phyloP scores from a whole-genome alignment of 768 basidiomycete species.

The Mycena albidolilacea region DNA sequence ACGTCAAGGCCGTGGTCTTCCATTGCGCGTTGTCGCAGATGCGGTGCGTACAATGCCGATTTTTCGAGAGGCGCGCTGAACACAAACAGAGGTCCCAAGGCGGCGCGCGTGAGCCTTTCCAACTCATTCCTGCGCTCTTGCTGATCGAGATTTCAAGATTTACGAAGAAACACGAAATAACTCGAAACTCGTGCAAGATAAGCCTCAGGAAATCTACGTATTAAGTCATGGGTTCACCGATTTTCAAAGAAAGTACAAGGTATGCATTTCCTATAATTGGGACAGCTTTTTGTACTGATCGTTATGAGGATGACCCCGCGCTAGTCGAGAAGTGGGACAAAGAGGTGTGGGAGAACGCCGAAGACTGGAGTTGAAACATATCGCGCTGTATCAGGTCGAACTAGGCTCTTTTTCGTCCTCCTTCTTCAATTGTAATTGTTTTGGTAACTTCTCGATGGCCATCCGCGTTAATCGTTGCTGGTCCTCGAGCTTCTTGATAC shows the following conservation, averaged over 20 bases:
- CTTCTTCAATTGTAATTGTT: slow-evolving; percentile 37
- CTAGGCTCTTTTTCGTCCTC: slow-evolving; percentile 32
- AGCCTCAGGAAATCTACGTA: slow-evolving; percentile 71
- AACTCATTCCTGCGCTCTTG: neutral
- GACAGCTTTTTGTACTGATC: neutral
- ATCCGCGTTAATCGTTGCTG: slow-evolving; percentile 35
- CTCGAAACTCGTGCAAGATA: slow-evolving; percentile 59
- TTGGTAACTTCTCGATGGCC: slow-evolving; percentile 33
- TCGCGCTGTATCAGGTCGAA: slow-evolving; percentile 1
- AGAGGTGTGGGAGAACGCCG: slow-evolving; percentile 66
- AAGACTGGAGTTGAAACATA: slow-evolving; percentile 52
- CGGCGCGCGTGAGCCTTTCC: slow-evolving; percentile 70
- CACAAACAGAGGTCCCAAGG: slow-evolving; percentile 78
- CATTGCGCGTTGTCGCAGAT: slow-evolving; percentile 86
- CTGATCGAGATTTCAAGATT: slow-evolving; percentile 57
- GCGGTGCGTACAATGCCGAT: slow-evolving; percentile 63
- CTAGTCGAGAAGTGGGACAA: slow-evolving; percentile 86
- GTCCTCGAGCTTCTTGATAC: slow-evolving; percentile 5
- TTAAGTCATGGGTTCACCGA: slow-evolving; percentile 80
- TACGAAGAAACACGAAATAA: slow-evolving; percentile 76
- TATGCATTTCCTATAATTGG: slow-evolving; percentile 41
- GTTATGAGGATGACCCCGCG: slow-evolving; percentile 69
- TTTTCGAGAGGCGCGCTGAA: neutral
- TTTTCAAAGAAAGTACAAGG: slow-evolving; percentile 82
- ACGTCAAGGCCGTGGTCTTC: slow-evolving; percentile 77